Evolutionary conservation across 163 green algal genomes (phyloP).

Genomic region (Coccomyxa subellipsoidea): DNA sequence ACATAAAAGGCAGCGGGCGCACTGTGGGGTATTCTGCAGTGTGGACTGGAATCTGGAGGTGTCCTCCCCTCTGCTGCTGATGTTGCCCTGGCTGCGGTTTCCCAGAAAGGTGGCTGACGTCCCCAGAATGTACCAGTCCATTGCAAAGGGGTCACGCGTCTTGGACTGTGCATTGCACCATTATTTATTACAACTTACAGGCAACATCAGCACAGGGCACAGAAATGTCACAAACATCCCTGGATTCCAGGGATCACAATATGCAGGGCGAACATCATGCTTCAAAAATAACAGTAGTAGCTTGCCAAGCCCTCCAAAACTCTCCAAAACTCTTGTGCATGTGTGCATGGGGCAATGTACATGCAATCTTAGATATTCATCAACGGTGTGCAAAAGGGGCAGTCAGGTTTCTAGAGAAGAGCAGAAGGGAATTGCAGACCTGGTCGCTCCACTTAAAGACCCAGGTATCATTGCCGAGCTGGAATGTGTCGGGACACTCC

Average conservation of each 20-base stretch:
- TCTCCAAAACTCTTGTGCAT: no score
- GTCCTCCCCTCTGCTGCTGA: not conserved
- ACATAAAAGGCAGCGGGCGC: not conserved
- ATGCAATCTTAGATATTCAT: no score
- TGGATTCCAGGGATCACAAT: no score
- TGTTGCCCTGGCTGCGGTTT: not conserved
- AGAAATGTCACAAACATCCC: no score
- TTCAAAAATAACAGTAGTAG: no score
- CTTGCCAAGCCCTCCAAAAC: no score
- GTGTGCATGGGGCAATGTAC: no score
- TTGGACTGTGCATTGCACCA: not conserved
- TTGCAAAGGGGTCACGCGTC: conserved; percentile 26
- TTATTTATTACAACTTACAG: no score
- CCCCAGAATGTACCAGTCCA: conserved; percentile 41
- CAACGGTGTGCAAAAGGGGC: no score
- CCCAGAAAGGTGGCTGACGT: not conserved
- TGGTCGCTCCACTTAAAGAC: conserved; percentile 53
- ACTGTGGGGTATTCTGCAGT: not conserved
- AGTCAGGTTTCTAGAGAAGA: no score
- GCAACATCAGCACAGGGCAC: no score
- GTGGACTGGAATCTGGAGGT: conserved; percentile 28
- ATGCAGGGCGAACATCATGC: no score
- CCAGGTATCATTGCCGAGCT: conserved; percentile 4
- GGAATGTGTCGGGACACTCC: conserved; percentile 45
- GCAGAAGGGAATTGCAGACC: conserved; percentile 17